Base-by-base conservation (phyloP, 495 filamentous ascomycete species). In the Evernia prunastri region DNA sequence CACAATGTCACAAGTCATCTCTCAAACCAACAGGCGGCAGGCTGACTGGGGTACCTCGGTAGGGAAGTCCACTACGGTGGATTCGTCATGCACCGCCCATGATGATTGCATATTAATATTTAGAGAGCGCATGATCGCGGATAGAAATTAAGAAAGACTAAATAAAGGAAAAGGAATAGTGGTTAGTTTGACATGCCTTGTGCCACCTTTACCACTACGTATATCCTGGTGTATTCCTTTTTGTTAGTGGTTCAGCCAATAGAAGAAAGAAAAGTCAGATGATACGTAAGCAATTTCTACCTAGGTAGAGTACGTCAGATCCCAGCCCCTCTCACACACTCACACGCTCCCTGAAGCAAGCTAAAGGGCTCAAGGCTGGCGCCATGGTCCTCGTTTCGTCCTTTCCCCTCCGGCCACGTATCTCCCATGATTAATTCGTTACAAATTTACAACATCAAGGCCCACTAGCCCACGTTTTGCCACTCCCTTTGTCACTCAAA, bases 361-460 rank as follows among this genome's bases (percentile, higher is more conserved):
- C n/a, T n/a, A n/a, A n/a, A n/a, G n/a, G n/a, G n/a, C n/a, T n/a
- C n/a, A n/a, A n/a, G n/a, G n/a, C n/a, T n/a, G n/a, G n/a, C n/a
- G n/a, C n/a, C n/a, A n/a, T n/a, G n/a, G n/a, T 53, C 47, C 56
- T 63, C 54, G 59, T 58, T 43, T 63, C 51, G 35, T 23, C 60
- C 53, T 51, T 62, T 63, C 29, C 47, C 60, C 40, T 63, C 60
- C 54, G 64, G 64, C 59, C 64, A 66, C 64, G 54, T 66, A 60
- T 63, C 39, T 53, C 20, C 15, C 33, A 13, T 7, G n/a, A 42
- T n/a, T 20, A n/a, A n/a, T n/a, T n/a, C n/a, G n/a, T n/a, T n/a
- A n/a, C n/a, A n/a, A n/a, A n/a, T n/a, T n/a, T n/a, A n/a, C n/a
- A n/a, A n/a, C 47, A 40, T 39, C 47, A 47, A 27, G 25, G 45